These are phyloP conservation scores for Aspergillus niger DNA, from an alignment of 2,329 filamentous ascomycete genomes.

Conservation along the genomic window DNA sequence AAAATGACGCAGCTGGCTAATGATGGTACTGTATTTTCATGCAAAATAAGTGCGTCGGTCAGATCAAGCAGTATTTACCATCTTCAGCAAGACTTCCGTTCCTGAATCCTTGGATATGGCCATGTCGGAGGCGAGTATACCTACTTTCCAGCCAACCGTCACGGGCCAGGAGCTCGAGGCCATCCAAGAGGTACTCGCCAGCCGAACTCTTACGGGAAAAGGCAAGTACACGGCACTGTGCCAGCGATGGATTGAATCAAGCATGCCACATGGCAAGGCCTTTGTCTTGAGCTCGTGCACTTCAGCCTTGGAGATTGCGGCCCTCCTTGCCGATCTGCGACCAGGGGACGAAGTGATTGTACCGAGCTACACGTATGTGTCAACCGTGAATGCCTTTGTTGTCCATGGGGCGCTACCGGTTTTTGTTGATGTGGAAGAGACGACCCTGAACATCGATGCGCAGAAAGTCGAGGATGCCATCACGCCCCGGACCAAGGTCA, in stretches of 20 bases:
- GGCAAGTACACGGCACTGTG: slow-evolving; percentile 15
- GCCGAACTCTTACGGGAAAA: slow-evolving; percentile 7
- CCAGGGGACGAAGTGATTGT: slow-evolving; percentile 21
- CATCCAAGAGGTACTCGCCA: slow-evolving; percentile 9
- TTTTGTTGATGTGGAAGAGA: slow-evolving; percentile 17
- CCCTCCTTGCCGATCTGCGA: slow-evolving; percentile 10
- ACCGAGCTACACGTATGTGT: slow-evolving; percentile 20
- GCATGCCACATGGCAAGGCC: slow-evolving; percentile 2
- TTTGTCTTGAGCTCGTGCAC: slow-evolving; percentile 18
- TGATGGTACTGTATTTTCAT: no score
- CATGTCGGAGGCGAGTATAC: not conserved
- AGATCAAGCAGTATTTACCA: not conserved
- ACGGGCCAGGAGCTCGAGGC: slow-evolving; percentile 3
- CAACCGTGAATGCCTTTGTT: slow-evolving; percentile 19
- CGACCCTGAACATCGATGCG: slow-evolving; percentile 18
- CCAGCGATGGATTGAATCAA: slow-evolving; percentile 17
- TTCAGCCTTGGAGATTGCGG: slow-evolving; percentile 18
- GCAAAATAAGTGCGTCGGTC: no score
- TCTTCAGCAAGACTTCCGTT: not conserved
- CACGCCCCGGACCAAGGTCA: slow-evolving; percentile 14
- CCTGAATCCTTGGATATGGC: not conserved
- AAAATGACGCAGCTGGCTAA: no score
- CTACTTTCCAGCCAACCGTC: slow-evolving; percentile 10
- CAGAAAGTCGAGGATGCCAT: slow-evolving; percentile 9
- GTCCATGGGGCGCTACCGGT: slow-evolving; percentile 16